phyloP scores from a whole-genome alignment of 1,284 basidiomycete species.

The Malassezia cuniculi region DNA sequence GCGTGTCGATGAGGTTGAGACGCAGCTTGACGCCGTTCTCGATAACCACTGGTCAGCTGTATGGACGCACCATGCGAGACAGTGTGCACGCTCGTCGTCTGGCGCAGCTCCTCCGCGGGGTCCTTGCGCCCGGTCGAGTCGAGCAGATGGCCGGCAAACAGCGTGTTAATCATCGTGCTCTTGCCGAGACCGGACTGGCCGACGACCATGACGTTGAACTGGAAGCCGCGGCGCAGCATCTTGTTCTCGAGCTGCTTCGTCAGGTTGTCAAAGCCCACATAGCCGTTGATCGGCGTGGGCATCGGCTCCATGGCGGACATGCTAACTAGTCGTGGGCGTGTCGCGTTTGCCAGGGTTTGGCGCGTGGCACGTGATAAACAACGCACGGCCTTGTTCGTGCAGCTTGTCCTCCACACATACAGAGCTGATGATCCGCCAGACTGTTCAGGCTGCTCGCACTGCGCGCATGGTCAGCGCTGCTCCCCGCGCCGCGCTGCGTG shows the following conservation, averaged over 20 bases:
- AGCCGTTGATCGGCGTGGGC: constrained; percentile 39
- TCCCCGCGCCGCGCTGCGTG: neutral
- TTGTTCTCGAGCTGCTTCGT: constrained; percentile 98
- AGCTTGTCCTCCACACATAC: neutral
- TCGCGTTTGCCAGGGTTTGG: neutral
- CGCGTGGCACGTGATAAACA: constrained; percentile 5
- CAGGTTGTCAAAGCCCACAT: constrained; percentile 52
- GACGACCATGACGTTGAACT: constrained; percentile 64
- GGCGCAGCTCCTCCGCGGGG: constrained; percentile 70
- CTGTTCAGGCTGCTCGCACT: neutral
- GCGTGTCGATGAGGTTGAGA: constrained; percentile 96
- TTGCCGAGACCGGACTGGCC: constrained; percentile 96
- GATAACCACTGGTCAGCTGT: constrained; percentile 59
- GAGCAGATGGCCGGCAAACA: constrained; percentile 93
- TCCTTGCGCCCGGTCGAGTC: constrained; percentile 89
- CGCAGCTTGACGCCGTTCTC: constrained; percentile 91
- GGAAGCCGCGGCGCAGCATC: constrained; percentile 94
- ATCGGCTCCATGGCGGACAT: constrained; percentile 10
- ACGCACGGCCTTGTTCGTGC: constrained; percentile 9
- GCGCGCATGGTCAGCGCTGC: neutral
- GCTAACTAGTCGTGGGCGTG: neutral
- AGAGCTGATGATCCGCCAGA: constrained; percentile 2
- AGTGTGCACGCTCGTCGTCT: constrained; percentile 92
- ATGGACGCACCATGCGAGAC: constrained; percentile 70
- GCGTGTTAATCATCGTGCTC: constrained; percentile 95